Percentiles rank a stretch among this genome's conserved stretches.
These are phyloP conservation scores for Rhizophagus clarus DNA, from an alignment of 192 early-diverging fungal species.

Conservation along the genomic window DNA sequence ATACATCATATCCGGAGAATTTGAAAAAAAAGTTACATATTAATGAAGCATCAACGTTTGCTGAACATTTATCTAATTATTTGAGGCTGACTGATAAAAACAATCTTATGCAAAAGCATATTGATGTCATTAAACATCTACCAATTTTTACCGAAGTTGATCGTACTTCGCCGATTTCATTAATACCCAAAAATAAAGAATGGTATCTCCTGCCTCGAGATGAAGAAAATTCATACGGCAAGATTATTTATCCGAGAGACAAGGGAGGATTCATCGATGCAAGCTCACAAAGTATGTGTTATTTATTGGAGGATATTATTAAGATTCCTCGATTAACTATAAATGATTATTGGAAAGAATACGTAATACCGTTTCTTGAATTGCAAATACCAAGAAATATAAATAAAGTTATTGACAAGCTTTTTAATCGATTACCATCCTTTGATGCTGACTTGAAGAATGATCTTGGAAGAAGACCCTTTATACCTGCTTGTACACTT, in stretches of 20 bases:
- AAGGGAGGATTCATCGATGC: neutral
- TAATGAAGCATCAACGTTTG: neutral
- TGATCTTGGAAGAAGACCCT: neutral
- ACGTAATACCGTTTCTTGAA: neutral
- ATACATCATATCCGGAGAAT: neutral
- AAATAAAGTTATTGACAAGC: neutral
- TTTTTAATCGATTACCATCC: neutral
- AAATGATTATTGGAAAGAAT: neutral
- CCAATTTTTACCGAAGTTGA: conserved; percentile 9
- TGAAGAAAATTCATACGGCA: neutral
- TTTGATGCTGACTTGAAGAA: neutral
- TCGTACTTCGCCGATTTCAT: neutral
- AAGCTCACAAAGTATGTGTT: neutral
- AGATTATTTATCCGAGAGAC: neutral
- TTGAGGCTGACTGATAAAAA: neutral
- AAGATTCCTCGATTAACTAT: neutral
- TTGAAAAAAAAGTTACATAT: neutral
- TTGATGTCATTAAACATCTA: conserved; percentile 13
- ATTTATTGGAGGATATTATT: neutral
- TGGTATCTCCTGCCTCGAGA: neutral
- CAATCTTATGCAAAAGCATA: neutral
- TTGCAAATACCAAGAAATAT: neutral
- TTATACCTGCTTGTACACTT: neutral
- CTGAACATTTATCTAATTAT: neutral
- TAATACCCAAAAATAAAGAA: neutral